Evolutionary conservation across 2,329 filamentous ascomycete genomes (phyloP).

Genomic region (Orbilia ellipsospora): DNA sequence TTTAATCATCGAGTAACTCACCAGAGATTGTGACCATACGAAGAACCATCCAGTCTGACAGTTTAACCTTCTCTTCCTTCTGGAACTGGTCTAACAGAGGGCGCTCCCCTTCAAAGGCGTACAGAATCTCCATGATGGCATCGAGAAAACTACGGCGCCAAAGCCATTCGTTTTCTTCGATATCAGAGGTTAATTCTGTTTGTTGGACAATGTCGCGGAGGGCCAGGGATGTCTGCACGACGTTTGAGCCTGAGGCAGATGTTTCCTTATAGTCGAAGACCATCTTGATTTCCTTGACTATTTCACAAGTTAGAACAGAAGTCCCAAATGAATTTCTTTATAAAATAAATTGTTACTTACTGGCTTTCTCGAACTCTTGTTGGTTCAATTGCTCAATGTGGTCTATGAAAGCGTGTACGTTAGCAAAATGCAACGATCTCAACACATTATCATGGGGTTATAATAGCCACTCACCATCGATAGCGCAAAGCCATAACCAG

Average conservation of each 20-base stretch:
- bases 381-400: constrained; percentile 48
- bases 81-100: constrained; percentile 56
- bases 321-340: not conserved
- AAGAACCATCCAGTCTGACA: constrained; percentile 59
- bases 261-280: constrained; percentile 53
- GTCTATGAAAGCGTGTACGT: constrained; percentile 37
- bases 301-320: not conserved
- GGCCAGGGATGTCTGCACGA: constrained; percentile 55
- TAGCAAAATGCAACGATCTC: constrained; percentile 41
- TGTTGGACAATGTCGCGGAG: constrained; percentile 56
- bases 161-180: constrained; percentile 20
- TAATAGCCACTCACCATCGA: constrained; percentile 55
- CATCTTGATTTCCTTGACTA: constrained; percentile 36
- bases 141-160: constrained; percentile 57
- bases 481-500: constrained; percentile 59
- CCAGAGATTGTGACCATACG: constrained; percentile 59
- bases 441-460: constrained; percentile 2
- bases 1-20: constrained; percentile 17
- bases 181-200: constrained; percentile 33
- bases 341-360: constrained; percentile 12
- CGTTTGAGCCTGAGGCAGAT: constrained; percentile 32
- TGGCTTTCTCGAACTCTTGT: constrained; percentile 40
- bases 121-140: constrained; percentile 57
- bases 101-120: constrained; percentile 57
- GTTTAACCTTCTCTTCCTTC: constrained; percentile 48